Evolutionary conservation across 139 green algal genomes (phyloP), one percentile per base, ranked within the genome.

Genomic region (Chlamydomonas sp.): DNA sequence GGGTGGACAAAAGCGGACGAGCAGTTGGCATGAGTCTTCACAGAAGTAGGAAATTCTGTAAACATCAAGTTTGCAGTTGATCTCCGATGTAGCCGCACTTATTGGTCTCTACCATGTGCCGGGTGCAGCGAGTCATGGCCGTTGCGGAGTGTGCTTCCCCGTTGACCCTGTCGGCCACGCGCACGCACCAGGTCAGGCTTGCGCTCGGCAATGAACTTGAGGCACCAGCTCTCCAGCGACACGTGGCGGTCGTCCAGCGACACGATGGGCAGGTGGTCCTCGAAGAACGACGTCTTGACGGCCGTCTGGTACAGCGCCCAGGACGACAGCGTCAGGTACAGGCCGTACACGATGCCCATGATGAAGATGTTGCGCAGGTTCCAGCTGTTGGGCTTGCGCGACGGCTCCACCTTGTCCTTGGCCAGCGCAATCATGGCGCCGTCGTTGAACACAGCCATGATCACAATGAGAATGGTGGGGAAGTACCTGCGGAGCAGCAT

Each of bases 371-470:
- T 94, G 57, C 61, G 79, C 58, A 98, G 90, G 89, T 96, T 93
- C 96, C 96, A 98, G 68, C 81, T 83, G 88, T 97, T 96, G 69
- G 96, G 96, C 71, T 93, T 77, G 59, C 77, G 88, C 9, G 83
- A 93, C 78, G 95, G 77, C 5, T 90, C 82, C 58, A 98, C 96
- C 57, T 89, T 91, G 79, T 97, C 90, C 90, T 98, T 97, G 76
- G 95, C 95, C 73, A 98, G 92, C 17, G 95, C 95, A 89, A 98
- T 98, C 95, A 98, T 97, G 83, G 96, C 95, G 63, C 96, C 96
- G 77, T 98, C 96, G 78, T 98, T 98, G 94, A 98, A 97, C 18
- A 97, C 95, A 6, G 95, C 96, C 90, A 98, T 92, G 78, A 98
- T 92, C 73, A 98, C 96, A 80, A 98, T 97, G 3, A 98, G 90